Percentiles rank a stretch among this genome's conserved stretches.
These are phyloP conservation scores for Phytopythium mirpurense DNA, from an alignment of 352 stramenopile genomes.

Conservation along the genomic window DNA sequence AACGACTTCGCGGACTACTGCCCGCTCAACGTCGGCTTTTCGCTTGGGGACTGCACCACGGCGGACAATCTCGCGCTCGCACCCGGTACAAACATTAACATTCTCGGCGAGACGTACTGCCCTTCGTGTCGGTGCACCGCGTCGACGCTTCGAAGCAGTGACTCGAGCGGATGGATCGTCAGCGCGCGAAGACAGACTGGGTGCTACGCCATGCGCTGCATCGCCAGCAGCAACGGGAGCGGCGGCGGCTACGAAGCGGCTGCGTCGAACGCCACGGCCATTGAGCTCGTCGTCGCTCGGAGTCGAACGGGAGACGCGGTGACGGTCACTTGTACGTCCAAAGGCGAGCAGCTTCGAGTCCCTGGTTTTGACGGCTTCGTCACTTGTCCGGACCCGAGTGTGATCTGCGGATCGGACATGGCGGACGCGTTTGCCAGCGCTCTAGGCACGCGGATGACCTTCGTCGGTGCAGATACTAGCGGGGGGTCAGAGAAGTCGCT, in stretches of 20 bases:
- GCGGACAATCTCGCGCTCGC: slow-evolving; percentile 45
- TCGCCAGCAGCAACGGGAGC: slow-evolving; percentile 12
- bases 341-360: slow-evolving; percentile 32
- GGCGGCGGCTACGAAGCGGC: neutral
- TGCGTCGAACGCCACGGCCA: slow-evolving; percentile 11
- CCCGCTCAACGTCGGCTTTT: slow-evolving; percentile 69
- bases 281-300: slow-evolving; percentile 39
- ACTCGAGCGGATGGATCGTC: slow-evolving; percentile 58
- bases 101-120: slow-evolving; percentile 74
- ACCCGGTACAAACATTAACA: slow-evolving; percentile 51
- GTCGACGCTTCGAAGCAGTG: slow-evolving; percentile 52
- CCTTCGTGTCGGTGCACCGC: slow-evolving; percentile 64
- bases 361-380: slow-evolving; percentile 44
- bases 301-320: slow-evolving; percentile 12
- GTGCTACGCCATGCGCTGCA: slow-evolving; percentile 74
- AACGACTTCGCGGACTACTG: slow-evolving; percentile 75
- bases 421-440: neutral
- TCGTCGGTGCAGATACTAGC: neutral
- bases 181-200: slow-evolving; percentile 54
- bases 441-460: neutral
- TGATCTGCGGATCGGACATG: slow-evolving; percentile 32
- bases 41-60: slow-evolving; percentile 59
- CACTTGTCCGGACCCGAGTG: slow-evolving; percentile 55
- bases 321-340: slow-evolving; percentile 36
- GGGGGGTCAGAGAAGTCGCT: neutral